A percentile compares a stretch with the other conserved stretches of the same genome.
These are phyloP conservation scores for Boletellus ananas DNA, from an alignment of 768 basidiomycete species.

Conservation along the genomic window DNA sequence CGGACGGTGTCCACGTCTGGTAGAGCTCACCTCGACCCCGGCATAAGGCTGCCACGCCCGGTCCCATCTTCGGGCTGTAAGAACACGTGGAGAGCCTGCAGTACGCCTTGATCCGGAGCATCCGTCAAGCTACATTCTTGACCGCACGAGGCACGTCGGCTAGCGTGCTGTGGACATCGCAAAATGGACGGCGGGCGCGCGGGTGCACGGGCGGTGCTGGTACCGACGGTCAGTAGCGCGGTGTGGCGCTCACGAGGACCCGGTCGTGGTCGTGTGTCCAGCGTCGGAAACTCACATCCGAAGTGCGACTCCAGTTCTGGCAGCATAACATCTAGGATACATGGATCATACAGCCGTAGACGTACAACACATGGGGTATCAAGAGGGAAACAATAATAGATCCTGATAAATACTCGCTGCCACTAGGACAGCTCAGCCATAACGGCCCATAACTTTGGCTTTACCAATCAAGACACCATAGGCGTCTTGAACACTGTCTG, in stretches of 20 bases:
- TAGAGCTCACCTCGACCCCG: slow-evolving; percentile 8
- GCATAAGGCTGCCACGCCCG: slow-evolving; percentile 15
- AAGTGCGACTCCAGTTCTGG: not conserved
- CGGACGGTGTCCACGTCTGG: slow-evolving; percentile 8
- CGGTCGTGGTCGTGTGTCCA: too few relatives aligned
- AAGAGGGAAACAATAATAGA: not conserved
- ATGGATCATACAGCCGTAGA: slow-evolving; percentile 3
- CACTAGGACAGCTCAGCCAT: not conserved
- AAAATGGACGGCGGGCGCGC: slow-evolving; percentile 1
- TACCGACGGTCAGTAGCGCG: too few relatives aligned
- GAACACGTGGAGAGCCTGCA: slow-evolving; percentile 14
- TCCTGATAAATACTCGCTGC: slow-evolving; percentile 8
- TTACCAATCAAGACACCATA: slow-evolving; percentile 19
- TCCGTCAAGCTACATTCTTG: slow-evolving; percentile 12
- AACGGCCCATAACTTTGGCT: too few relatives aligned
- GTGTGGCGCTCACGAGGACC: too few relatives aligned
- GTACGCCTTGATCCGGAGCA: slow-evolving; percentile 15
- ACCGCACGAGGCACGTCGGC: slow-evolving; percentile 11
- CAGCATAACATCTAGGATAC: slow-evolving; percentile 4
- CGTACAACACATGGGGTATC: slow-evolving; percentile 21
- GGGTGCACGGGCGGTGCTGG: not conserved
- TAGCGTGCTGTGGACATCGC: not conserved
- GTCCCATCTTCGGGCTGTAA: slow-evolving; percentile 8
- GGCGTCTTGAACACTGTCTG: slow-evolving; percentile 31
- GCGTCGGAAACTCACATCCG: not conserved